Conservation (phyloP, 352 stramenopile species). For the Aphanomyces astaci region DNA sequence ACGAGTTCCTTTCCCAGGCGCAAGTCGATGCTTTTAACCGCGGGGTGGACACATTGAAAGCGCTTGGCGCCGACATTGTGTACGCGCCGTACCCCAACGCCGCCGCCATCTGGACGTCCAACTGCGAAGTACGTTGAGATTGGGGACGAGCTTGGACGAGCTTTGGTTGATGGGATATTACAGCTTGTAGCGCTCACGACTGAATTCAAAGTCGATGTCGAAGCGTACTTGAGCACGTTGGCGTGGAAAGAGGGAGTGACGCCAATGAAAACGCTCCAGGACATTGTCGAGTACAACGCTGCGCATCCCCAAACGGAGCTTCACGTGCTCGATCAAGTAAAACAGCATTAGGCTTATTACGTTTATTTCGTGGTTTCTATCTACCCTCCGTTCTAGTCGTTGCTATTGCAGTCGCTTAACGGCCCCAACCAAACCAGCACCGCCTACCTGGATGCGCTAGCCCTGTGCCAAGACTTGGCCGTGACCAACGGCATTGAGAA, state of each 20-base stretch:
- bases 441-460: neutral
- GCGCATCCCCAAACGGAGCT: neutral
- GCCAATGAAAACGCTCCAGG: neutral
- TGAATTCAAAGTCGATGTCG: neutral
- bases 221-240: neutral
- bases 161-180: neutral
- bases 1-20: neutral
- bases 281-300: neutral
- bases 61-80: neutral
- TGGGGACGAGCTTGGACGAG: neutral
- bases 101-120: neutral
- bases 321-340: neutral
- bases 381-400: neutral
- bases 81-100: neutral
- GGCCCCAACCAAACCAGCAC: neutral
- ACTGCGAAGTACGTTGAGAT: neutral
- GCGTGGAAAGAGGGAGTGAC: neutral
- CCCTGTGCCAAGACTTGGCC: neutral
- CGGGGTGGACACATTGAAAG: neutral
- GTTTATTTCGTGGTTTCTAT: neutral
- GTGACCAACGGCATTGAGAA: neutral
- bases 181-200: neutral
- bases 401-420: neutral
- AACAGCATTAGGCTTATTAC: neutral
- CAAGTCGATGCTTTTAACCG: neutral